Evolutionary conservation across 805 yeast species (phyloP).

Genomic region (Candida ovalis): DNA sequence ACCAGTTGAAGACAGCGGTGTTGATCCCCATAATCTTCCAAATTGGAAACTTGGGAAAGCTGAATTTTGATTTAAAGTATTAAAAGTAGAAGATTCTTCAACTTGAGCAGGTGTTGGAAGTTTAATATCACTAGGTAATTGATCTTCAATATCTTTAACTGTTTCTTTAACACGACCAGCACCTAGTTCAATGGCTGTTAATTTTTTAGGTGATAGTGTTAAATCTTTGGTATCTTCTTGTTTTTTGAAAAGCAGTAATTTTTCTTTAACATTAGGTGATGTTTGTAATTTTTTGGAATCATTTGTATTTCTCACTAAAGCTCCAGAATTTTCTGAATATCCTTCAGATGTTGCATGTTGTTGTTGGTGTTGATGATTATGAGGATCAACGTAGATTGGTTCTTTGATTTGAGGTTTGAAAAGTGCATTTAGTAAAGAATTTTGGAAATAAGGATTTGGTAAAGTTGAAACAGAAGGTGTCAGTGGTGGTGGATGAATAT

Average conservation of each 20-base stretch:
- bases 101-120: constrained; percentile 18
- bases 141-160: constrained; percentile 24
- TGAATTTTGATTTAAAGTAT: too few relatives aligned
- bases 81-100: neutral
- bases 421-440: constrained; percentile 15
- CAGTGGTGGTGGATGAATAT: constrained; percentile 24
- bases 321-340: neutral
- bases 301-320: neutral
- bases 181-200: constrained; percentile 17
- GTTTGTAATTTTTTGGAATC: neutral
- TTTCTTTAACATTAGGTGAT: constrained; percentile 1
- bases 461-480: constrained; percentile 3
- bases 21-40: constrained; percentile 2
- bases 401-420: constrained; percentile 24
- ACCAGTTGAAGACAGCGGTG: neutral
- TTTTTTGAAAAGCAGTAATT: constrained; percentile 8
- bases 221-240: constrained; percentile 12
- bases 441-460: constrained; percentile 14
- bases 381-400: constrained; percentile 20
- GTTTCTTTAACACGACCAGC: constrained; percentile 25
- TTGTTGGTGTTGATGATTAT: neutral
- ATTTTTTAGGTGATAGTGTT: constrained; percentile 17
- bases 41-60: neutral
- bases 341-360: neutral
- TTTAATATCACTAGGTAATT: constrained; percentile 8